phyloP scores from a whole-genome alignment of 805 yeast species.

The Saccharomycopsis vini region DNA sequence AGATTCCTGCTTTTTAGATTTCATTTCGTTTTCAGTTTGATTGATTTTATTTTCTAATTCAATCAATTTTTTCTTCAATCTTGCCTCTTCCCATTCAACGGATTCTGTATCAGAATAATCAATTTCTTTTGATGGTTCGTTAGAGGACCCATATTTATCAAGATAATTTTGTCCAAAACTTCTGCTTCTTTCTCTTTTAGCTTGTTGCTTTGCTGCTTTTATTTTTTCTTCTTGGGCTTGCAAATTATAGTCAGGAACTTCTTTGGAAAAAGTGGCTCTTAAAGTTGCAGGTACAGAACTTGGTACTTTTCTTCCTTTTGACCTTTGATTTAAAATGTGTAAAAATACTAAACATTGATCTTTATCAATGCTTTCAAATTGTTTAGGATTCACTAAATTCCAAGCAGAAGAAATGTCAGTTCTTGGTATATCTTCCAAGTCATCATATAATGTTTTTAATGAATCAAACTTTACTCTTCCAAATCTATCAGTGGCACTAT shows the following conservation, averaged over 20 bases:
- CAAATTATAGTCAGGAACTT: slow-evolving; percentile 63
- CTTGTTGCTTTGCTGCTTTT: slow-evolving; percentile 17
- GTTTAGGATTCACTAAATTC: slow-evolving; percentile 90
- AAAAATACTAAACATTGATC: slow-evolving; percentile 86
- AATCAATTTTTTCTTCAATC: slow-evolving; percentile 68
- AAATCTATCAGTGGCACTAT: slow-evolving; percentile 61
- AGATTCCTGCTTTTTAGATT: slow-evolving; percentile 25
- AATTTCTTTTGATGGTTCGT: slow-evolving; percentile 7
- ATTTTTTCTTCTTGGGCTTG: slow-evolving; percentile 34
- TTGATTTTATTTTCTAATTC: slow-evolving; percentile 62
- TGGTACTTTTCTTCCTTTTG: slow-evolving; percentile 74
- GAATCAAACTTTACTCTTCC: slow-evolving; percentile 77
- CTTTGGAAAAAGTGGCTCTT: slow-evolving; percentile 85
- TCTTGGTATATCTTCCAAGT: slow-evolving; percentile 66
- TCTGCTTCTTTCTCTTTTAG: slow-evolving; percentile 20
- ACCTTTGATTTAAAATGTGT: slow-evolving; percentile 84
- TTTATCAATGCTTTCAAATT: slow-evolving; percentile 78
- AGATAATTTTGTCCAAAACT: slow-evolving; percentile 48
- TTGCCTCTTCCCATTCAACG: slow-evolving; percentile 90
- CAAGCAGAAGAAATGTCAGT: slow-evolving; percentile 85
- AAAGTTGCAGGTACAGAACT: slow-evolving; percentile 89
- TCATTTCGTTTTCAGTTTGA: slow-evolving; percentile 44
- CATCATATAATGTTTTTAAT: slow-evolving; percentile 56
- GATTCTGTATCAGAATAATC: slow-evolving; percentile 35
- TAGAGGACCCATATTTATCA: slow-evolving; percentile 43